Conservation (phyloP, 768 basidiomycete genomes). For the Mycena maculata region DNA sequence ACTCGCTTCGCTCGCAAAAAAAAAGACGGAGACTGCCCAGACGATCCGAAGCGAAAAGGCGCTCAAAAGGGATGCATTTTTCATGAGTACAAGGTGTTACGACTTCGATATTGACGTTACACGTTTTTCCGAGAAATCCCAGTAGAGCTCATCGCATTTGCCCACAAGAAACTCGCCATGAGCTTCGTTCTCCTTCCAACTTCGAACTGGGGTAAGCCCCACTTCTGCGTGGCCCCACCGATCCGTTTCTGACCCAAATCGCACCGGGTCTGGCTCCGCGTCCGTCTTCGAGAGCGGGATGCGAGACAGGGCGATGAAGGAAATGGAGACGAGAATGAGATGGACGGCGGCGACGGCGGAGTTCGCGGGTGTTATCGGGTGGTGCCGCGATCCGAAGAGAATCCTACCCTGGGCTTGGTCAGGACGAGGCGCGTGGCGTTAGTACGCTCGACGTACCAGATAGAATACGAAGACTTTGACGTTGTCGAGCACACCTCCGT, state of each 20-base stretch:
- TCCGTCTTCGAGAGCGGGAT: slow-evolving; percentile 28
- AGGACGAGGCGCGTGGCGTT: slow-evolving; percentile 10
- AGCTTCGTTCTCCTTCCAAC: slow-evolving; percentile 61
- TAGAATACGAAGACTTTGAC: slow-evolving; percentile 71
- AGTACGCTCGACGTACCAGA: slow-evolving; percentile 57
- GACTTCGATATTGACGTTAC: neutral
- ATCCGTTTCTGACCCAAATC: slow-evolving; percentile 67
- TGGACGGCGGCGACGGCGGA: slow-evolving; percentile 77
- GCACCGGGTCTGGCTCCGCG: slow-evolving; percentile 48
- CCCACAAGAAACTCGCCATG: slow-evolving; percentile 13
- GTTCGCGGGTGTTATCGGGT: slow-evolving; percentile 70
- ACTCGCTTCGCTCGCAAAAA: no score
- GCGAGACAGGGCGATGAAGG: slow-evolving; percentile 55
- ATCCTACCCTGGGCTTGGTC: slow-evolving; percentile 64
- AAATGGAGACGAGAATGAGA: slow-evolving; percentile 68
- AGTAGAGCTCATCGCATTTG: slow-evolving; percentile 20
- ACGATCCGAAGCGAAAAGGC: no score
- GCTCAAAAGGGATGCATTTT: no score
- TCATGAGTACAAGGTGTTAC: no score
- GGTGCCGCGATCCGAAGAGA: slow-evolving; percentile 72
- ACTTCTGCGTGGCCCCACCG: slow-evolving; percentile 67
- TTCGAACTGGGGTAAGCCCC: slow-evolving; percentile 58
- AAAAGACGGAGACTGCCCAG: no score
- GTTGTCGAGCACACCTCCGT: slow-evolving; percentile 53
- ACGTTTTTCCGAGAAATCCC: slow-evolving; percentile 11